Evolutionary conservation across 1,139 yeast genomes (phyloP).

Genomic region (Sugiyamaella novakii): DNA sequence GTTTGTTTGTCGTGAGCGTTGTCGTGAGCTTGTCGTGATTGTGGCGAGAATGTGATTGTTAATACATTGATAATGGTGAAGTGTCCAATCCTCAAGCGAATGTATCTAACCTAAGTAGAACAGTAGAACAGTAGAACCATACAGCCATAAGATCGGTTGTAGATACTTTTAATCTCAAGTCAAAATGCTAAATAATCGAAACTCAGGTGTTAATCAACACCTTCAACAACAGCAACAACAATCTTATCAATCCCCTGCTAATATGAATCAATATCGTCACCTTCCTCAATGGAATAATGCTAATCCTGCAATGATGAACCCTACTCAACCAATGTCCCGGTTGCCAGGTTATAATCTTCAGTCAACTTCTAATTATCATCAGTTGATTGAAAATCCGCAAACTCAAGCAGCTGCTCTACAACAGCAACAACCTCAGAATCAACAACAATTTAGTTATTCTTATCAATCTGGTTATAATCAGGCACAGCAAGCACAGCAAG

Average conservation of each 20-base stretch:
- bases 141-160: too few relatives aligned
- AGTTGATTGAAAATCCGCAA: constrained; percentile 9
- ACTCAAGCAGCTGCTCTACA: constrained; percentile 19
- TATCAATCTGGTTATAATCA: constrained; percentile 14
- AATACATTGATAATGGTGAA: too few relatives aligned
- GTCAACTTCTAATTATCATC: constrained; percentile 7
- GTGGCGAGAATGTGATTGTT: too few relatives aligned
- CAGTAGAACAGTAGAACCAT: too few relatives aligned
- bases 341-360: constrained; percentile 14
- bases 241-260: constrained; percentile 18
- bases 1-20: not conserved
- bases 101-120: not conserved
- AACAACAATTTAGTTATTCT: constrained; percentile 15
- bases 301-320: constrained; percentile 4
- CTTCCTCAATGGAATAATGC: constrained; percentile 12
- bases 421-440: constrained; percentile 24
- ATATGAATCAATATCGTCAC: constrained; percentile 14
- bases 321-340: constrained; percentile 13
- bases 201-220: constrained; percentile 14
- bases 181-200: constrained; percentile 12
- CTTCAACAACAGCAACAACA: constrained; percentile 23
- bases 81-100: too few relatives aligned
- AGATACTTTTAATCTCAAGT: not conserved
- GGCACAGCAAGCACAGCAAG: constrained; percentile 19
- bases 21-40: too few relatives aligned